Conservation (phyloP, 2,329 filamentous ascomycete genomes). For the Aspergillus neoniger region DNA sequence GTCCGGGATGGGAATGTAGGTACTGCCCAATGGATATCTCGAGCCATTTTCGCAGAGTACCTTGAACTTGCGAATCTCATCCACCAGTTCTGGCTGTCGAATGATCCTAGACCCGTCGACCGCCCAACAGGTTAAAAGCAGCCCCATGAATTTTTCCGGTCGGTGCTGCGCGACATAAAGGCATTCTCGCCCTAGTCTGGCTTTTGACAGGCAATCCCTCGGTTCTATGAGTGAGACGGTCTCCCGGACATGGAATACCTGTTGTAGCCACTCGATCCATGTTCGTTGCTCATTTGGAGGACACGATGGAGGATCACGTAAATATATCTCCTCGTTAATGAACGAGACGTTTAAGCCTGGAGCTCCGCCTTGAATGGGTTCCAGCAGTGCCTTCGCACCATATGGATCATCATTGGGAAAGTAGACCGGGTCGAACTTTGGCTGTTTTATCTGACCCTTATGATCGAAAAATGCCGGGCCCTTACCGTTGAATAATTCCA, state of each 20-base stretch:
- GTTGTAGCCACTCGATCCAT: conserved; percentile 12
- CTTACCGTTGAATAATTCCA: not conserved
- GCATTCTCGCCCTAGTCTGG: conserved; percentile 6
- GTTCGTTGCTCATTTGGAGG: conserved; percentile 4
- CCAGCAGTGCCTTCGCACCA: conserved; percentile 5
- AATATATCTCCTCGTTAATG: conserved; percentile 6
- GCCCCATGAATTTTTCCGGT: conserved; percentile 10
- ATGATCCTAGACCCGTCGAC: not conserved
- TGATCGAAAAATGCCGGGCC: not conserved
- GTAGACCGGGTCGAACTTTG: not conserved
- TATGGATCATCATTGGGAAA: conserved; percentile 11
- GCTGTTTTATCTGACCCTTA: not conserved
- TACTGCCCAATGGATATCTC: not conserved
- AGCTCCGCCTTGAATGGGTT: not conserved
- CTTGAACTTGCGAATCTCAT: conserved; percentile 1
- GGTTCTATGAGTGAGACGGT: not conserved
- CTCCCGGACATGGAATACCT: conserved; percentile 7
- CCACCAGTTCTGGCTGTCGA: not conserved
- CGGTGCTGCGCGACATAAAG: conserved; percentile 2
- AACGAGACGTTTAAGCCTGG: conserved; percentile 1
- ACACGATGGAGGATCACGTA: not conserved
- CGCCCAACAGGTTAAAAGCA: conserved; percentile 10
- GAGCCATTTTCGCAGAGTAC: conserved; percentile 13
- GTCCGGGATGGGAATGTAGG: conserved; percentile 5
- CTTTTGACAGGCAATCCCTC: not conserved